Evolutionary conservation across 2,329 filamentous ascomycete genomes (phyloP).

Genomic region (Lecanoromycetidae sp.): DNA sequence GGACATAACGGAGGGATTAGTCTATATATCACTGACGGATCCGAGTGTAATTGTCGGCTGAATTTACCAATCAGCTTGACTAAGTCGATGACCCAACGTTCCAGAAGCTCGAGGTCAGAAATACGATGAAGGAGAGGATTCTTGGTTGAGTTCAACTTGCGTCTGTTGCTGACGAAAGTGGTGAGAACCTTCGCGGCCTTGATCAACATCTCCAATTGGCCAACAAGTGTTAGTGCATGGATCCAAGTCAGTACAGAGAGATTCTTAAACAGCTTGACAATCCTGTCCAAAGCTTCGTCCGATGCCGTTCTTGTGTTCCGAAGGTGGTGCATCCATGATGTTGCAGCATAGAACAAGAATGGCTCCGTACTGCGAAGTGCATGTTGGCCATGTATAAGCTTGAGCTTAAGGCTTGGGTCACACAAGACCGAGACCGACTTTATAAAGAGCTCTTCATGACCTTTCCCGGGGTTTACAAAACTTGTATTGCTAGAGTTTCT

Average conservation of each 20-base stretch:
- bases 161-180: slow-evolving; percentile 4
- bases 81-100: slow-evolving; percentile 6
- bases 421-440: slow-evolving; percentile 15
- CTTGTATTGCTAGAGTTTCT: slow-evolving; percentile 7
- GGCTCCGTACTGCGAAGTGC: slow-evolving; percentile 6
- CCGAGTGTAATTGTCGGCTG: background rate
- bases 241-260: slow-evolving; percentile 5
- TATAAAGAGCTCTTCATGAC: background rate
- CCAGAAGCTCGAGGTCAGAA: too few species aligned
- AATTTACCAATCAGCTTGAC: slow-evolving; percentile 14
- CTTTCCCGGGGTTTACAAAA: slow-evolving; percentile 1
- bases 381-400: background rate
- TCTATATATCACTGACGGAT: slow-evolving; percentile 25
- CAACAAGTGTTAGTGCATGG: background rate
- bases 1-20: slow-evolving; percentile 32
- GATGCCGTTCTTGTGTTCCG: slow-evolving; percentile 10
- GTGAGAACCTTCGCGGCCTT: slow-evolving; percentile 1
- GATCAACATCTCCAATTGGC: slow-evolving; percentile 3
- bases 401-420: slow-evolving; percentile 12
- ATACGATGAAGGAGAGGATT: background rate
- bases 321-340: slow-evolving; percentile 20
- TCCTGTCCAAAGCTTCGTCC: slow-evolving; percentile 18
- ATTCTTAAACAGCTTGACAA: too few species aligned
- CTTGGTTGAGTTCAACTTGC: slow-evolving; percentile 7
- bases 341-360: slow-evolving; percentile 19